These are phyloP conservation scores for Leishmania aethiopica DNA, from an alignment of 208 protist species.

Conservation along the genomic window DNA sequence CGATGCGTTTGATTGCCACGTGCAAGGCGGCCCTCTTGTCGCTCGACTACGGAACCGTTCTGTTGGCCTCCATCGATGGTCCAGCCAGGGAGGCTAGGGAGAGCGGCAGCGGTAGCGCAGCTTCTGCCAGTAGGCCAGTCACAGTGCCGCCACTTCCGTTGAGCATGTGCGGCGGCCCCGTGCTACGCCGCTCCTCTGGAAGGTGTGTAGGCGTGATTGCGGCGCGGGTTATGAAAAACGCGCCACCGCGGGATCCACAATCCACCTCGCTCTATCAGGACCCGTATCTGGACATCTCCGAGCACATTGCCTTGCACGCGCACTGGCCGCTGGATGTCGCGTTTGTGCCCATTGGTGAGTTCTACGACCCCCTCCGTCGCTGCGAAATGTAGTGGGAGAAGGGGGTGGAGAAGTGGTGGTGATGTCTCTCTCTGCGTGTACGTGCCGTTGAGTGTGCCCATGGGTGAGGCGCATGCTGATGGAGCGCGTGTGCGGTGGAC, in stretches of 20 bases:
- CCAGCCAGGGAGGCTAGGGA: neutral
- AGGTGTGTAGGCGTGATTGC: slow-evolving; percentile 88
- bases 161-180: slow-evolving; percentile 88
- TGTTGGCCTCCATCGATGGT: slow-evolving; percentile 57
- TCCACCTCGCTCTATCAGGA: slow-evolving; percentile 57
- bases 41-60: slow-evolving; percentile 86
- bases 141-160: slow-evolving; percentile 41
- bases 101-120: neutral
- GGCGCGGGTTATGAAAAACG: slow-evolving; percentile 63
- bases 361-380: slow-evolving; percentile 66
- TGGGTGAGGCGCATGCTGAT: neutral
- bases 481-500: neutral
- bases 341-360: slow-evolving; percentile 82
- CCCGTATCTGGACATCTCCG: slow-evolving; percentile 81
- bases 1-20: slow-evolving; percentile 45
- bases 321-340: slow-evolving; percentile 66
- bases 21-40: slow-evolving; percentile 79
- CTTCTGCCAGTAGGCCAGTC: neutral
- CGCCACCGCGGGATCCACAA: slow-evolving; percentile 55
- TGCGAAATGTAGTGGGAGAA: slow-evolving; percentile 52
- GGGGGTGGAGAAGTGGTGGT: neutral
- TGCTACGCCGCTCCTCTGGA: slow-evolving; percentile 72
- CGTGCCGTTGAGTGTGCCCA: neutral
- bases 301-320: slow-evolving; percentile 56
- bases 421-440: neutral